A percentile compares a stretch with the other conserved stretches of the same genome.
phyloP scores from a whole-genome alignment of 768 basidiomycete species.

The Hericium rajendrae region DNA sequence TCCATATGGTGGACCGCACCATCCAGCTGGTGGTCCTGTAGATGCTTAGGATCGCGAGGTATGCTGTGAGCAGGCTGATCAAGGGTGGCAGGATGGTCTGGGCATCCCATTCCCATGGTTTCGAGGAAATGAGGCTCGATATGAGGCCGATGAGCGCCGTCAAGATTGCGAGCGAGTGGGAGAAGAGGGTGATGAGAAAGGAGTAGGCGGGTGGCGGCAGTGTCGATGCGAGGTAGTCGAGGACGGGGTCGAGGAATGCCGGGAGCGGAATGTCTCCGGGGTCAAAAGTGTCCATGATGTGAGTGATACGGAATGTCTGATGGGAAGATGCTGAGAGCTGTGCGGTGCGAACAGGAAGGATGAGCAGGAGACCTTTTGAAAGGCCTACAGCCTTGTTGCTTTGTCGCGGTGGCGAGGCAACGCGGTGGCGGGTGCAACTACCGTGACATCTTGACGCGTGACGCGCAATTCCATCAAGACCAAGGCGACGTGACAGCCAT shows the following conservation, averaged over 20 bases:
- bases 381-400: too few species aligned
- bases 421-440: too few species aligned
- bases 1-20: constrained; percentile 54
- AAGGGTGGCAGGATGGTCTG: constrained; percentile 66
- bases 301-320: not conserved
- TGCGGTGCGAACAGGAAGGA: not conserved
- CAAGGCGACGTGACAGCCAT: constrained; percentile 11
- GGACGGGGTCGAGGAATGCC: constrained; percentile 41
- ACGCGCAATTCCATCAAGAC: not conserved
- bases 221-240: constrained; percentile 42
- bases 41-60: constrained; percentile 65
- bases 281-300: constrained; percentile 6
- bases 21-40: constrained; percentile 76
- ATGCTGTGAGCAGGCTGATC: constrained; percentile 61
- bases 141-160: constrained; percentile 40
- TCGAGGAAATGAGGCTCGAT: constrained; percentile 36
- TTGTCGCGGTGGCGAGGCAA: not conserved
- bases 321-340: not conserved
- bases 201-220: constrained; percentile 50
- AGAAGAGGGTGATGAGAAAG: constrained; percentile 39
- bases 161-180: constrained; percentile 41
- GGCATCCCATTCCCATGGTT: constrained; percentile 53
- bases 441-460: not conserved
- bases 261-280: constrained; percentile 25
- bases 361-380: not conserved